Base-by-base conservation (phyloP, 345 rosid genomes). In the Bretschneidera sinensis region DNA sequence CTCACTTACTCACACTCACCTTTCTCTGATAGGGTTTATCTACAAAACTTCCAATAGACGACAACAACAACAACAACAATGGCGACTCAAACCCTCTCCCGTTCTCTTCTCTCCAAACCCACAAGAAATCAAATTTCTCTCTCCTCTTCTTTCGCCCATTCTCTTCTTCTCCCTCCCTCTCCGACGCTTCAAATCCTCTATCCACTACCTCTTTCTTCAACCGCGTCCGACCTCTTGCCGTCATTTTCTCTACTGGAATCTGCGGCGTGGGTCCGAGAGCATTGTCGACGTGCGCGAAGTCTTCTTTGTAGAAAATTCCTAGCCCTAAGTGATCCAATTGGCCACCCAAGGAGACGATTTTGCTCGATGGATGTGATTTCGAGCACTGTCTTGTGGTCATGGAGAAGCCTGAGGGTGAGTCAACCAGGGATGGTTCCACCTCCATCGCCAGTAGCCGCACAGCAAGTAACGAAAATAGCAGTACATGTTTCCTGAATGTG, bases 371-470 rank as follows among this genome's bases (percentile, higher is more conserved):
- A 0, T 84, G 87, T 55, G 94, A 86, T 64, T 86, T 84, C 43
- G 74, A 86, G 72, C 94, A 86, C 65, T 84, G 89, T 87, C 86
- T 86, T 8, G 78, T 86, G 14, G 86, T 86, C 8, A 19, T 84
- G 89, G 89, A 80, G 53, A 61, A 67, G 49, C 89, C 79, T 0
- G 73, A 69, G 50, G 83, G 70, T 0, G 70, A 75, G 14, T 74
- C 76, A 3, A 80, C 89, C 0, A 69, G 89, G 59, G 94, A 86
- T 50, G 94, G n/a, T n/a, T n/a, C n/a, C n/a, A n/a, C n/a, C n/a
- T n/a, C n/a, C n/a, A n/a, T n/a, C n/a, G n/a, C n/a, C n/a, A n/a
- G n/a, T n/a, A n/a, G n/a, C n/a, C n/a, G n/a, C n/a, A n/a, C n/a
- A n/a, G n/a, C n/a, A n/a, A n/a, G n/a, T n/a, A n/a, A n/a, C n/a